Percentiles rank a stretch among this genome's conserved stretches.
Evolutionary conservation across 2,329 filamentous ascomycete species (phyloP).

Genomic region (Colletotrichum destructivum): DNA sequence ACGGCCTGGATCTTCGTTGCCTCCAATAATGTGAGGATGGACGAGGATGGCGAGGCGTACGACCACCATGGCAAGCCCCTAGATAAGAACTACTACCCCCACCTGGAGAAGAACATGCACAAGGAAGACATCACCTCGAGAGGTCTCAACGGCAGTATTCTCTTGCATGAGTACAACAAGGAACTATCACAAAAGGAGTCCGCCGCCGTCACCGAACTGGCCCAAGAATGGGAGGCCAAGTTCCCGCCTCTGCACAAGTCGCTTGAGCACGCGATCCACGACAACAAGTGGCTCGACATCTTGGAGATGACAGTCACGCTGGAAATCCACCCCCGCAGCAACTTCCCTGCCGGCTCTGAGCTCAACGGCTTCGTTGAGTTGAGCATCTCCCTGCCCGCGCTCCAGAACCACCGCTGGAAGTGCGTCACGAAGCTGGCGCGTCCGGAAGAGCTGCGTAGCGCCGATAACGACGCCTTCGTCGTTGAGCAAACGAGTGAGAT

Average conservation of each 20-base stretch:
- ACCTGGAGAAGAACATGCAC: conserved; percentile 69
- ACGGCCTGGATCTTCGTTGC: conserved; percentile 73
- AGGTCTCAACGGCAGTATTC: conserved; percentile 63
- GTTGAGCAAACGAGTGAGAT: conserved; percentile 66
- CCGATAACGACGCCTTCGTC: conserved; percentile 58
- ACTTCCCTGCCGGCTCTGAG: conserved; percentile 72
- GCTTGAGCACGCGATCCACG: conserved; percentile 63
- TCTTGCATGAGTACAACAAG: conserved; percentile 73
- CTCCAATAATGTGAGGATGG: conserved; percentile 66
- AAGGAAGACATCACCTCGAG: conserved; percentile 66
- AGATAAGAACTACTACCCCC: conserved; percentile 67
- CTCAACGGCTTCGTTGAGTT: conserved; percentile 74
- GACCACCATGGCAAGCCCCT: conserved; percentile 60
- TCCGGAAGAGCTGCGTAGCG: conserved; percentile 65
- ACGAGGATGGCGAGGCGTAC: conserved; percentile 59
- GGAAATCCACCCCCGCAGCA: conserved; percentile 69
- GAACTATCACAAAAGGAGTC: conserved; percentile 69
- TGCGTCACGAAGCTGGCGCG: conserved; percentile 72
- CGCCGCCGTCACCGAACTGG: conserved; percentile 67
- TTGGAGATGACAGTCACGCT: conserved; percentile 75
- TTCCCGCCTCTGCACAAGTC: conserved; percentile 71
- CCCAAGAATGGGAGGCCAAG: conserved; percentile 69
- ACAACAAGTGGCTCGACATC: conserved; percentile 69
- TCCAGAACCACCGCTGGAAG: conserved; percentile 73
- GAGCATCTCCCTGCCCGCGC: conserved; percentile 66